phyloP scores from a whole-genome alignment of 768 basidiomycete genomes.

The Tulasnella sp. region DNA sequence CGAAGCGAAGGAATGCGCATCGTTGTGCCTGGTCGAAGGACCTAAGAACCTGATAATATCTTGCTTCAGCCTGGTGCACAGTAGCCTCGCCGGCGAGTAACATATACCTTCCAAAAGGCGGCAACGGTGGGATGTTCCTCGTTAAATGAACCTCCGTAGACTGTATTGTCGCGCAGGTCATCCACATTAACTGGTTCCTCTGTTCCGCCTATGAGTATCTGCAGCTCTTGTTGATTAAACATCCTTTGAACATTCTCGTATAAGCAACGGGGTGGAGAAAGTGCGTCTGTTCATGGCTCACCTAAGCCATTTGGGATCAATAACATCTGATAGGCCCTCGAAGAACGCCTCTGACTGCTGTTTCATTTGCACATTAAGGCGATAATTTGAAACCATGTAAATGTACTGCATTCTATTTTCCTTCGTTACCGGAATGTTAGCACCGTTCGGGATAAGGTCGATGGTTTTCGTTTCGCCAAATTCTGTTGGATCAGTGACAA shows the following conservation, averaged over 20 bases:
- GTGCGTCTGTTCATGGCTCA: constrained; percentile 27
- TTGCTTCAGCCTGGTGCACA: background rate
- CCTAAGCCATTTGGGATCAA: constrained; percentile 84
- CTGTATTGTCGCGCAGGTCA: constrained; percentile 67
- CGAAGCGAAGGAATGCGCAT: constrained; percentile 73
- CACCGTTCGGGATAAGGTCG: constrained; percentile 75
- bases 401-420: constrained; percentile 90
- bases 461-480: constrained; percentile 69
- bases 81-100: background rate
- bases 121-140: constrained; percentile 61
- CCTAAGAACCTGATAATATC: constrained; percentile 53
- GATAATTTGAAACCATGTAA: constrained; percentile 79
- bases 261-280: background rate
- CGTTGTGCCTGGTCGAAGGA: constrained; percentile 75
- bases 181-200: constrained; percentile 77
- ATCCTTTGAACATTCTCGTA: constrained; percentile 45
- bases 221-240: constrained; percentile 96
- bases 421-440: constrained; percentile 73
- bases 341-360: constrained; percentile 73
- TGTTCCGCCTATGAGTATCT: constrained; percentile 83
- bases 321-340: constrained; percentile 84
- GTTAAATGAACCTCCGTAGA: constrained; percentile 75
- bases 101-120: constrained; percentile 72
- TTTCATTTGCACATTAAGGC: constrained; percentile 81
- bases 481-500: constrained; percentile 41